Evolutionary conservation across 2,329 filamentous ascomycete species (phyloP).

Genomic region (Monilinia vaccinii-corymbosi): DNA sequence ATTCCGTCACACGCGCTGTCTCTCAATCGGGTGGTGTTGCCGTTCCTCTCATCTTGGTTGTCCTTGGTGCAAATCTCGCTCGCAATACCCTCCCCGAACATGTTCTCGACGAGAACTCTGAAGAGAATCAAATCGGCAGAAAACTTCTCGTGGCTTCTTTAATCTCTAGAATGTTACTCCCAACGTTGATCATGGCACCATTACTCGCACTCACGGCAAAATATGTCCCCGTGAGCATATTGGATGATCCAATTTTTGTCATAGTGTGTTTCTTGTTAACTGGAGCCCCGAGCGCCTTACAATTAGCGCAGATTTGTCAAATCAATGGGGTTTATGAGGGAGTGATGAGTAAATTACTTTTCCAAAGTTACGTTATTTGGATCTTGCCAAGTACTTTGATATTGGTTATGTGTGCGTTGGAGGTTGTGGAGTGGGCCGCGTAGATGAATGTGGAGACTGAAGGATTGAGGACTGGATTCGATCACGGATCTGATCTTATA

Average conservation of each 20-base stretch:
- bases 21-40: slow-evolving; percentile 81
- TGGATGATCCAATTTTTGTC: slow-evolving; percentile 96
- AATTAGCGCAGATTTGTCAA: slow-evolving; percentile 96
- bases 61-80: slow-evolving; percentile 88
- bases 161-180: slow-evolving; percentile 83
- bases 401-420: slow-evolving; percentile 82
- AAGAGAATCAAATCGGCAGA: slow-evolving; percentile 59
- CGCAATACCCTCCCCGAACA: slow-evolving; percentile 71
- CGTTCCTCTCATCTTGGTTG: slow-evolving; percentile 89
- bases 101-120: slow-evolving; percentile 53
- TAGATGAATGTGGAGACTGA: not conserved
- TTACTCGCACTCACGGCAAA: slow-evolving; percentile 81
- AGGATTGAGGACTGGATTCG: too few species aligned
- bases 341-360: slow-evolving; percentile 85
- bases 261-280: slow-evolving; percentile 96
- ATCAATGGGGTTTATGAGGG: slow-evolving; percentile 94
- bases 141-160: slow-evolving; percentile 80
- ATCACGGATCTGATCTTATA: not conserved
- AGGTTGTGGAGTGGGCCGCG: slow-evolving; percentile 84
- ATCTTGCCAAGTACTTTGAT: slow-evolving; percentile 89
- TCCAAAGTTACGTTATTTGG: slow-evolving; percentile 96
- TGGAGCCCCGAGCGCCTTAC: slow-evolving; percentile 84
- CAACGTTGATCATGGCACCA: slow-evolving; percentile 86
- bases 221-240: slow-evolving; percentile 82
- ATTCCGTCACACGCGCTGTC: slow-evolving; percentile 84